Percentiles rank a stretch among this genome's conserved stretches.
These are phyloP conservation scores for Quaeritorhiza haematococci DNA, from an alignment of 371 early-diverging fungal species.

Conservation along the genomic window DNA sequence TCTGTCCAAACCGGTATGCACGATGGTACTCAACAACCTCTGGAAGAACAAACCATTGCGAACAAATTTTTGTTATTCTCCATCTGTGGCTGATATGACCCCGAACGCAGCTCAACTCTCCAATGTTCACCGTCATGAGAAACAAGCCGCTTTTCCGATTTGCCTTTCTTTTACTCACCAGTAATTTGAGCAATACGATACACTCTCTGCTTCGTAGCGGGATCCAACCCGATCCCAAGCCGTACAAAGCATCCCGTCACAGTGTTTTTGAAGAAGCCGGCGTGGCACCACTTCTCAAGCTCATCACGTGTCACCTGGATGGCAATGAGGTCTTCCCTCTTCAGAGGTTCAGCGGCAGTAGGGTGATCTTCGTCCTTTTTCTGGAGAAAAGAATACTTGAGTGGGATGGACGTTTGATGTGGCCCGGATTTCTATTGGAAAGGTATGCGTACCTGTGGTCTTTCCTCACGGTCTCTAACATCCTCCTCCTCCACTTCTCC, in stretches of 20 bases:
- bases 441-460: too few relatives aligned
- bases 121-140: too few relatives aligned
- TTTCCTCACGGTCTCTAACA: too few relatives aligned
- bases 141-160: conserved; percentile 15
- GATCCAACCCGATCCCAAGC: conserved; percentile 54
- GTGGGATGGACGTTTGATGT: too few relatives aligned
- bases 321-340: background rate
- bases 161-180: conserved; percentile 23
- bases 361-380: too few relatives aligned
- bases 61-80: too few relatives aligned
- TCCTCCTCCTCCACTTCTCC: too few relatives aligned
- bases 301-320: conserved; percentile 55
- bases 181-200: conserved; percentile 63
- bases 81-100: background rate
- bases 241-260: conserved; percentile 53
- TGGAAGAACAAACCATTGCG: conserved; percentile 1
- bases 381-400: too few relatives aligned
- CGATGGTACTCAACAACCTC: conserved; percentile 58
- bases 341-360: too few relatives aligned
- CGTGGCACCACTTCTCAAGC: conserved; percentile 69
- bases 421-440: too few relatives aligned
- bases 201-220: conserved; percentile 38
- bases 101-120: background rate
- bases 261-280: conserved; percentile 64
- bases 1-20: conserved; percentile 55